Evolutionary conservation across 495 filamentous ascomycete genomes (phyloP).

Genomic region (Talaromyces nanjingensis): DNA sequence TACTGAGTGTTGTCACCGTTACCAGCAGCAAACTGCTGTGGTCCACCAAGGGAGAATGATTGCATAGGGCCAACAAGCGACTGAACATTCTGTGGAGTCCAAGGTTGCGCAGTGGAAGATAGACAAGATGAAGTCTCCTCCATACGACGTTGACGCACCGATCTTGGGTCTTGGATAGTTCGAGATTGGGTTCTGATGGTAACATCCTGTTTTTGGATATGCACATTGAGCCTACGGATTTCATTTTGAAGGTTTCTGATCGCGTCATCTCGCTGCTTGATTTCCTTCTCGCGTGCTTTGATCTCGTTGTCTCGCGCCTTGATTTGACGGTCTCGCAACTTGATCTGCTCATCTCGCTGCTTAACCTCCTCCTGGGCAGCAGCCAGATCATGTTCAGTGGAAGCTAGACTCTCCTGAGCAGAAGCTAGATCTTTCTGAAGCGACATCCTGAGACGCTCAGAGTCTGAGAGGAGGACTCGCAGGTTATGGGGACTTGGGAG

Average conservation of each 20-base stretch:
- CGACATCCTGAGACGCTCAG: background rate
- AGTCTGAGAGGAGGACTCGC: background rate
- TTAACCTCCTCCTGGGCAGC: background rate
- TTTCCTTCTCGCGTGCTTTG: background rate
- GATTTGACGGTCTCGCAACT: background rate
- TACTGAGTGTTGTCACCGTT: background rate
- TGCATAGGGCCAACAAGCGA: background rate
- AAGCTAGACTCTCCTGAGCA: background rate
- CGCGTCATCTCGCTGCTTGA: background rate
- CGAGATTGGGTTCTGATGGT: constrained; percentile 23
- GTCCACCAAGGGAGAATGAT: background rate
- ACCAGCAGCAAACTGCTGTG: background rate
- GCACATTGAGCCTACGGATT: constrained; percentile 16
- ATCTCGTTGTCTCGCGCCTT: background rate
- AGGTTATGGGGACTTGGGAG: background rate
- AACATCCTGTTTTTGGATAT: constrained; percentile 16
- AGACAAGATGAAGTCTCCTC: background rate
- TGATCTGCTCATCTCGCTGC: background rate
- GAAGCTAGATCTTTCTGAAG: background rate
- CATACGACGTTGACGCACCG: background rate
- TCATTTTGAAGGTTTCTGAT: constrained; percentile 11
- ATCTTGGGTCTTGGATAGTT: constrained; percentile 18
- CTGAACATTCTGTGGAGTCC: background rate
- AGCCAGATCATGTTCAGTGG: background rate
- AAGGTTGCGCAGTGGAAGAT: background rate